Conservation (phyloP, 1,284 basidiomycete species). For the Ganoderma resinaceum region DNA sequence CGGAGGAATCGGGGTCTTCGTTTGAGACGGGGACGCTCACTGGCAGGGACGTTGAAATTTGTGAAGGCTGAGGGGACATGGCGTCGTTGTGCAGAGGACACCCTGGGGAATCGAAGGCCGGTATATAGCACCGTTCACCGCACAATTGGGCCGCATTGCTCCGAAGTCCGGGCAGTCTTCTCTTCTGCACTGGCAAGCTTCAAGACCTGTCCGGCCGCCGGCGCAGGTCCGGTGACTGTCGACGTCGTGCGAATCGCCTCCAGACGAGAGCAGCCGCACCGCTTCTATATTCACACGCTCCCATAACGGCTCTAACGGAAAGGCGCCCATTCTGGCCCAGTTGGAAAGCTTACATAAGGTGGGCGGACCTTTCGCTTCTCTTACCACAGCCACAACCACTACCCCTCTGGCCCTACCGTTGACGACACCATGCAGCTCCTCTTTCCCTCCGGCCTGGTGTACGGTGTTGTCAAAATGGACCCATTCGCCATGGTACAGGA, state of each 20-base stretch:
- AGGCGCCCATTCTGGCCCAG: no score
- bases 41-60: neutral
- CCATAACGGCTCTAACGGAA: no score
- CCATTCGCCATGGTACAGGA: constrained; percentile 11
- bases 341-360: no score
- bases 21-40: neutral
- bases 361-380: neutral
- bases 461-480: constrained; percentile 9
- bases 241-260: no score
- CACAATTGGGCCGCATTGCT: neutral
- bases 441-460: neutral
- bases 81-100: neutral
- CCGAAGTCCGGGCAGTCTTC: neutral
- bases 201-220: no score
- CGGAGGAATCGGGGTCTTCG: neutral
- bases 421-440: constrained; percentile 7
- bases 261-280: neutral
- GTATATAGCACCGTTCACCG: neutral
- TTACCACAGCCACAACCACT: neutral
- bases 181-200: neutral
- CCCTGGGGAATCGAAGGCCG: neutral
- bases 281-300: no score
- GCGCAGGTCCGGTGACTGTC: no score
- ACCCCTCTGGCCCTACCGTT: neutral
- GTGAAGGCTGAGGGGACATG: neutral